phyloP scores from a whole-genome alignment of 2,329 filamentous ascomycete genomes.

The Neofusicoccum parvum region DNA sequence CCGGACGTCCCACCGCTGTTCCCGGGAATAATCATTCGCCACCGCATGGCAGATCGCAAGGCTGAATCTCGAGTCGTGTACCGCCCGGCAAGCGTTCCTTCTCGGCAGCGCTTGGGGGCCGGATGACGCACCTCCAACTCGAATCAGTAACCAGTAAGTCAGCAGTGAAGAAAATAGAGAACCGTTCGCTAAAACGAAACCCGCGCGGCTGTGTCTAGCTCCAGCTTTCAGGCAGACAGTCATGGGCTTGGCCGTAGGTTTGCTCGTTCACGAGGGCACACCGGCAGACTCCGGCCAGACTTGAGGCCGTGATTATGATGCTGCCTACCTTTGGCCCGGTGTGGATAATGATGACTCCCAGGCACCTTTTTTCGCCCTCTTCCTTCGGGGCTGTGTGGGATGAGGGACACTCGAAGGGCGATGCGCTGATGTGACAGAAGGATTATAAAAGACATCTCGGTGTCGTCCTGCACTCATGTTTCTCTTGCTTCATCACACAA shows the following conservation, averaged over 20 bases:
- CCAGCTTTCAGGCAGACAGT: neutral
- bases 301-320: neutral
- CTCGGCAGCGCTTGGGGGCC: neutral
- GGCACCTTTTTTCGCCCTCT: neutral
- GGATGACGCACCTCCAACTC: neutral
- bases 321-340: neutral
- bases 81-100: too few species aligned
- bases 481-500: neutral
- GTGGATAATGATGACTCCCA: neutral
- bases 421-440: neutral
- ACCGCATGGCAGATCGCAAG: neutral
- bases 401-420: too few species aligned
- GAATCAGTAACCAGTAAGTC: neutral
- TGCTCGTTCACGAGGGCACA: neutral
- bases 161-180: neutral
- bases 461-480: neutral
- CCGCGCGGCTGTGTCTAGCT: neutral
- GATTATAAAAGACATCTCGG: neutral
- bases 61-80: neutral
- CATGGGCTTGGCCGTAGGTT: neutral
- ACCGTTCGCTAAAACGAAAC: neutral
- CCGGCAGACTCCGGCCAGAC: neutral
- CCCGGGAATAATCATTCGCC: neutral
- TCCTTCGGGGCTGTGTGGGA: conserved; percentile 6
- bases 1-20: too few species aligned